These are phyloP conservation scores for Artemisia annua DNA, from an alignment of 129 eudicot species.

Conservation along the genomic window DNA sequence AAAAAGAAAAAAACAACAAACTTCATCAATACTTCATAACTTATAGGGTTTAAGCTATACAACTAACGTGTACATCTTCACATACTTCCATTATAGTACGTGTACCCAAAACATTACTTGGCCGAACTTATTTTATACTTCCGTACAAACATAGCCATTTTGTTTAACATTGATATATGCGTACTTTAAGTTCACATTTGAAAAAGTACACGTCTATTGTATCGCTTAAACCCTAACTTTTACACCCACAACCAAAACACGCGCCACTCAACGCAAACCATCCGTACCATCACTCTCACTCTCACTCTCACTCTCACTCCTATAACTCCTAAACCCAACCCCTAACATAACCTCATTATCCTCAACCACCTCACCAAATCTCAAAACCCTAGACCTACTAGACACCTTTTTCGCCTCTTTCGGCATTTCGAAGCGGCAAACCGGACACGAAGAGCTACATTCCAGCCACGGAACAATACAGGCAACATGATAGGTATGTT, in stretches of 20 bases:
- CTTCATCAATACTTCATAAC: neutral
- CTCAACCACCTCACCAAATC: constrained; percentile 41
- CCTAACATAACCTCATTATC: constrained; percentile 46
- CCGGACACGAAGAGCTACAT: constrained; percentile 57
- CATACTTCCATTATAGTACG: no score
- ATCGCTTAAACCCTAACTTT: no score
- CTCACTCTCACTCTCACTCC: no score
- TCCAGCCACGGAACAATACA: constrained; percentile 71
- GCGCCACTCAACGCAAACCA: constrained; percentile 27
- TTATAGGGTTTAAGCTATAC: no score
- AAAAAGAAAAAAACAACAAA: neutral
- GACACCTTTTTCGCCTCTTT: constrained; percentile 27
- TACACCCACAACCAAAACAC: neutral
- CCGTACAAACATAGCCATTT: no score
- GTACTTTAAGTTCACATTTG: no score
- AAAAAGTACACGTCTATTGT: no score
- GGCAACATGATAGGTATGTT: constrained; percentile 52
- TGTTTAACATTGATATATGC: no score
- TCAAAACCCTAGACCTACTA: constrained; percentile 21
- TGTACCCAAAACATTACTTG: no score
- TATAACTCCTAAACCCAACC: constrained; percentile 49
- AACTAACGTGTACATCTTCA: no score
- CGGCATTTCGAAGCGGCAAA: constrained; percentile 55
- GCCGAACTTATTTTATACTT: no score
- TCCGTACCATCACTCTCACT: constrained; percentile 28